Evolutionary conservation across 2,329 filamentous ascomycete species (phyloP), one percentile per base, ranked within the genome.

Genomic region (Colletotrichum falcatum): DNA sequence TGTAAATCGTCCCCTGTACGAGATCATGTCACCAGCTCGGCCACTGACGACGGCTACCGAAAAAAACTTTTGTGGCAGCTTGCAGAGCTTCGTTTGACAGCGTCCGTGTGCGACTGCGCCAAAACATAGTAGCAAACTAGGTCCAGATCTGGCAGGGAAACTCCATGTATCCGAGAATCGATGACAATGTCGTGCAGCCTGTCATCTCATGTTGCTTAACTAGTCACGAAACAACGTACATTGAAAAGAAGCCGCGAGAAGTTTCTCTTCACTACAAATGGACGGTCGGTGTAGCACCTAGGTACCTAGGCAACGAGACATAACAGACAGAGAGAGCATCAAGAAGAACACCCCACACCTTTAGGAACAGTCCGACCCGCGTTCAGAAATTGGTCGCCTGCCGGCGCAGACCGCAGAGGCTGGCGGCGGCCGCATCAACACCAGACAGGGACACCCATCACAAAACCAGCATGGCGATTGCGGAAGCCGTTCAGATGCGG

Each of bases 381-480:
- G 61, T 65, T 56, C 49, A 61, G 56, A 44, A 56, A 61, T 55
- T 56, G 66, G 23, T 16, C 48, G 59, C 46, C 26, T 56, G 39
- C 33, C 46, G 63, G 49, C 9, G 35, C 56, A 51, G 42, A 63
- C 62, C n/a, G 37, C 33, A 39, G 61, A 60, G 55, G 61, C 35
- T 65, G 54, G 28, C 4, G n/a, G 66, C 48, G 51, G 44, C 23
- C 48, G 64, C 64, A 67, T 63, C 64, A 63, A 39, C 28, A 39
- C 49, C 44, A 39, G 46, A 35, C 58, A 70, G 68, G 68, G 68
- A 59, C 58, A 68, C 30, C 68, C 64, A 63, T 70, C 28, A 35
- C 28, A 46, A n/a, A 46, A 28, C 30, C 44, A 42, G 53, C 64
- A 59, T 62, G 67, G 59, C 44, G 68, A 54, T 53, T 23, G 37